These are phyloP conservation scores for Barnettozyma californica DNA, from an alignment of 805 yeast species.

Conservation along the genomic window DNA sequence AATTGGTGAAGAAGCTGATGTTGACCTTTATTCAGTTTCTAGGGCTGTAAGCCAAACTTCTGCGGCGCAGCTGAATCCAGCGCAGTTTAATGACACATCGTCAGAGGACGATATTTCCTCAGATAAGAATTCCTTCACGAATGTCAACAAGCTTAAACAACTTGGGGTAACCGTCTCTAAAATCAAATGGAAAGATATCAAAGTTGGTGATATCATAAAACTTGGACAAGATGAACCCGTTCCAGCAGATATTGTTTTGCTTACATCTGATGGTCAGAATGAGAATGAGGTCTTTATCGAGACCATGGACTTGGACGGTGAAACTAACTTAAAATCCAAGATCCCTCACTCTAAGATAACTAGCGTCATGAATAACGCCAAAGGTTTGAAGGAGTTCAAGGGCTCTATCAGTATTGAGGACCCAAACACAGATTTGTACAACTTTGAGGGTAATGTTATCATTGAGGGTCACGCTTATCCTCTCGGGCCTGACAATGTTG, in stretches of 20 bases:
- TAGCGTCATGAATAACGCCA: constrained; percentile 42
- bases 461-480: constrained; percentile 42
- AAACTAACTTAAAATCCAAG: constrained; percentile 81
- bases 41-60: constrained; percentile 13
- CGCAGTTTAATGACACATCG: constrained; percentile 1
- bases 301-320: constrained; percentile 98
- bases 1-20: not conserved
- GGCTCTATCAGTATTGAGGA: constrained; percentile 72
- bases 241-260: constrained; percentile 82
- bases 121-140: constrained; percentile 25
- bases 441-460: constrained; percentile 74
- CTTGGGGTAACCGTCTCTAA: constrained; percentile 20
- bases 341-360: constrained; percentile 62
- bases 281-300: constrained; percentile 69
- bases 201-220: constrained; percentile 82
- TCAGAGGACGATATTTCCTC: constrained; percentile 1
- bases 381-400: constrained; percentile 42
- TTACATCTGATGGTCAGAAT: constrained; percentile 51
- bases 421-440: constrained; percentile 87
- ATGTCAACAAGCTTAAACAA: constrained; percentile 19
- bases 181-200: constrained; percentile 64
- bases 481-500: constrained; percentile 73
- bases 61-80: constrained; percentile 12
- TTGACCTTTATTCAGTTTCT: constrained; percentile 9
- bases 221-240: constrained; percentile 82